These are phyloP conservation scores for Trichoderma asperellum DNA, from an alignment of 2,329 filamentous ascomycete species.

Conservation along the genomic window DNA sequence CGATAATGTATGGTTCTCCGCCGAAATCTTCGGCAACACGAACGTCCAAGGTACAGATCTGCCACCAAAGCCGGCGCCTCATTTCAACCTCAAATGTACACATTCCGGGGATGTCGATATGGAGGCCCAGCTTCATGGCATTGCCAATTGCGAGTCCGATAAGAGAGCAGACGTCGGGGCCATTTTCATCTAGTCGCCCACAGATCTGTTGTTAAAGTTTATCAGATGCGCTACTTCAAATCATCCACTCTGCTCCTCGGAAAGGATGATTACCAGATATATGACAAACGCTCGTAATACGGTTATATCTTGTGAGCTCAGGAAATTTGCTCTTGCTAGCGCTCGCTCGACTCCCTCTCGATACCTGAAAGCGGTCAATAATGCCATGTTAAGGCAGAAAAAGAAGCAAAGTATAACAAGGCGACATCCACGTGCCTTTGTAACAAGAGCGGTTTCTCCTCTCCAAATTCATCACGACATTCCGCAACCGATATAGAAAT, in stretches of 20 bases:
- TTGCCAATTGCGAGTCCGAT: slow-evolving; percentile 31
- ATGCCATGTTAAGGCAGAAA: background rate
- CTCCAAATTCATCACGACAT: slow-evolving; percentile 23
- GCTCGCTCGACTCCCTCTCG: slow-evolving; percentile 4
- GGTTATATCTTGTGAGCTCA: slow-evolving; percentile 25
- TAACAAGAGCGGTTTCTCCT: slow-evolving; percentile 12
- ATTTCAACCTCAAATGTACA: slow-evolving; percentile 57
- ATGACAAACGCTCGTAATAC: slow-evolving; percentile 31
- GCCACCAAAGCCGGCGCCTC: slow-evolving; percentile 58
- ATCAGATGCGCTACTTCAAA: background rate
- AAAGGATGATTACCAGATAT: slow-evolving; percentile 27
- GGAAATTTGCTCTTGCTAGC: slow-evolving; percentile 25
- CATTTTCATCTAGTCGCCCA: slow-evolving; percentile 22
- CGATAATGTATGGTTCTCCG: slow-evolving; percentile 29
- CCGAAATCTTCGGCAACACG: slow-evolving; percentile 59
- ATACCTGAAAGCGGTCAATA: background rate
- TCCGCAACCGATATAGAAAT: slow-evolving; percentile 18
- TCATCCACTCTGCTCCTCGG: too few species aligned
- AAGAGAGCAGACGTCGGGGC: slow-evolving; percentile 26
- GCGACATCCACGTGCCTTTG: background rate
- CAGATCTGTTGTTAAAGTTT: background rate
- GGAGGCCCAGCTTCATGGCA: slow-evolving; percentile 34
- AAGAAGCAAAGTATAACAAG: background rate
- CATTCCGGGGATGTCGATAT: slow-evolving; percentile 40
- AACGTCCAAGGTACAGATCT: slow-evolving; percentile 53